Base-by-base conservation (phyloP, 1,139 yeast species). In the Yamadazyma friedrichii region DNA sequence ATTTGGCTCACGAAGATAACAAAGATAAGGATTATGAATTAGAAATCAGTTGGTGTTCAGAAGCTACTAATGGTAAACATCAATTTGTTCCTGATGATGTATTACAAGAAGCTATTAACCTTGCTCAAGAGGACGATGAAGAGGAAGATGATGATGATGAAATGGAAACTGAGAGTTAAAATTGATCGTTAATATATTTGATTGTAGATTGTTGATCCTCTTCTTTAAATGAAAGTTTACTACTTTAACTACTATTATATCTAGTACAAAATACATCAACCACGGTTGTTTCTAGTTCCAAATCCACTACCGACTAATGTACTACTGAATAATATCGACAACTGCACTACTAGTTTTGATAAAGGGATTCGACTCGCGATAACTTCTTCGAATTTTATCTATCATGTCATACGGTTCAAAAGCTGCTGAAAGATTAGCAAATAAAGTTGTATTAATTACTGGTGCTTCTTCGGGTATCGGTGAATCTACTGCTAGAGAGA, bases 11-110 rank as follows among this genome's bases (percentile, higher is more conserved):
- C 59, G 98, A 94, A 65, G 98, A 94, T 59, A 88, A 89, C 64
- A 94, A 93, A 66, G 98, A 93, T 62, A 93, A 93, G 65, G 98
- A 91, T 48, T 93, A 89, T 61, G 98, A 94, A 66, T 76, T 94
- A 52, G 99, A 94, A 60, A 76, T 94, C 57, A 80, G 95, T 50
- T 93, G 98, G 98, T 56, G 64, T 31, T 82, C 94, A 34, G 75
- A 79, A 32, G 94, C 84, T 56, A 91, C 97, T 9, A 75, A 75
- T 8, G 94, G 97, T n/a, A 63, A 70, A 48, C 98, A 93, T 60
- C 79, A 82, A 58, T 77, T 78, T 52, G 86, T 93, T 32, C 95
- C 96, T 24, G 81, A 78, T 34, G 91, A 80, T 20, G 63, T 91
- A 51, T 72, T 89, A 42, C 80, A 80, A 41, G 96, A 87, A 59